phyloP scores from a whole-genome alignment of 306 rosid genomes.

The Myrica gale region DNA sequence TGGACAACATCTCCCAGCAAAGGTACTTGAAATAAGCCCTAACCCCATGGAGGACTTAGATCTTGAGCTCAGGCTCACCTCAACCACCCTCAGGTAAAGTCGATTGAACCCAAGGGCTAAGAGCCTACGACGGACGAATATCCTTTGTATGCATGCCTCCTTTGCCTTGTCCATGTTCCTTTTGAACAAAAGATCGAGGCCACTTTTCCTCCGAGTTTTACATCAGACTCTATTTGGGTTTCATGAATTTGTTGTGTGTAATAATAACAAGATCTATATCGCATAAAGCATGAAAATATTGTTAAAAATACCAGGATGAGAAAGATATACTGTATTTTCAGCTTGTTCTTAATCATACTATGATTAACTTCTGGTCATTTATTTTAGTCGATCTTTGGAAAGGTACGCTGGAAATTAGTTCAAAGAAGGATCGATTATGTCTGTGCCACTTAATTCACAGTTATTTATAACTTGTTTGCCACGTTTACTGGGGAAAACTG shows the following conservation, averaged over 20 bases:
- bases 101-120: conserved; percentile 12
- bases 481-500: neutral
- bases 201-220: conserved; percentile 11
- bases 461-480: neutral
- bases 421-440: neutral
- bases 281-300: conserved; percentile 21
- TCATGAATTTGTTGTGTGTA: conserved; percentile 28
- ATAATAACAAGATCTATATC: conserved; percentile 22
- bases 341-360: conserved; percentile 4
- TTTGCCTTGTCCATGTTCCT: neutral
- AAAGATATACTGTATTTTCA: neutral
- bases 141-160: conserved; percentile 22
- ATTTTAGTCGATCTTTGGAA: neutral
- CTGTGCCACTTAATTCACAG: neutral
- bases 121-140: neutral
- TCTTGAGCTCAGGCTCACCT: conserved; percentile 58
- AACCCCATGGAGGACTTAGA: conserved; percentile 49
- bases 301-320: neutral
- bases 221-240: conserved; percentile 7
- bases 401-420: neutral
- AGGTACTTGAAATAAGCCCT: conserved; percentile 32
- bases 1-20: conserved; percentile 18
- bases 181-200: conserved; percentile 17
- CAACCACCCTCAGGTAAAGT: conserved; percentile 40
- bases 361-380: neutral